phyloP scores from a whole-genome alignment of 2,329 filamentous ascomycete genomes.

The Emericellopsis cladophorae region DNA sequence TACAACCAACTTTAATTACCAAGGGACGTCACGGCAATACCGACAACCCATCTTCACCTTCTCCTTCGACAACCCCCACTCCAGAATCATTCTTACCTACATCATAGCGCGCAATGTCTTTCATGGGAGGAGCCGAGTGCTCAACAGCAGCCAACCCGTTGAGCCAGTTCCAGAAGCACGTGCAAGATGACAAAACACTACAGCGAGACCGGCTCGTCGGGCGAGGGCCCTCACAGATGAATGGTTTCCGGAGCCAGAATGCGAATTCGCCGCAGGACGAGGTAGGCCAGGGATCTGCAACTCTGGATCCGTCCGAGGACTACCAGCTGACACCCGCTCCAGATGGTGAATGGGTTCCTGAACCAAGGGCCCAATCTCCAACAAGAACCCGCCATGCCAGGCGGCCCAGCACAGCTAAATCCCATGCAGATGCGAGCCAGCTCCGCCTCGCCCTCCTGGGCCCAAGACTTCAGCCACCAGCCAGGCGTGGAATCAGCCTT shows the following conservation, averaged over 20 bases:
- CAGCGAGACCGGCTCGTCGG: constrained; percentile 83
- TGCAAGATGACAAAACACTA: constrained; percentile 88
- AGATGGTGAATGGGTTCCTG: constrained; percentile 92
- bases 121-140: constrained; percentile 90
- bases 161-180: constrained; percentile 94
- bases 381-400: constrained; percentile 40
- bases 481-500: constrained; percentile 61
- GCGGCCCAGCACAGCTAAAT: constrained; percentile 32
- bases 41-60: not conserved
- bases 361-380: constrained; percentile 57
- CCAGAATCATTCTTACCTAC: not conserved
- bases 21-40: not conserved
- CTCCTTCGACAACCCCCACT: not conserved
- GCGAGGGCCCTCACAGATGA: constrained; percentile 56
- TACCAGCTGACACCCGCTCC: constrained; percentile 1
- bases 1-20: not conserved
- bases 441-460: constrained; percentile 41
- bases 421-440: constrained; percentile 36
- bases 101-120: constrained; percentile 57
- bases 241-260: constrained; percentile 63
- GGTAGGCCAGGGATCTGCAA: constrained; percentile 25
- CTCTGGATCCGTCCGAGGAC: not conserved
- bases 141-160: constrained; percentile 92
- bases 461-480: constrained; percentile 42
- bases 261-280: constrained; percentile 63